Base-by-base conservation (phyloP, 2,329 filamentous ascomycete genomes). In the Curvularia spicifera region DNA sequence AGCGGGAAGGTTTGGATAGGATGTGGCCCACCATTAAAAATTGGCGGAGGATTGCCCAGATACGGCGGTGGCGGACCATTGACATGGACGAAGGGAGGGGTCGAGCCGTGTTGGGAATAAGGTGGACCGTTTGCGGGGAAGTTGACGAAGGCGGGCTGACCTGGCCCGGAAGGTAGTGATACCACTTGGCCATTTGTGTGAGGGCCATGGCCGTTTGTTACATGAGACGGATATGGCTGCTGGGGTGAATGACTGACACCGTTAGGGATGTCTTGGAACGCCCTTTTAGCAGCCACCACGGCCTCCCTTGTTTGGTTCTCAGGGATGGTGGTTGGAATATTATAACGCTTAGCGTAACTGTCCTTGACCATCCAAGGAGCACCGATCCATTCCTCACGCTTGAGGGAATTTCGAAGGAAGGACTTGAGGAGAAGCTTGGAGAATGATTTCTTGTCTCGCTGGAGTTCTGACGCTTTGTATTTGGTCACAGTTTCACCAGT, bases 331-430 rank as follows among this genome's bases (percentile, higher is more conserved):
- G 88, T 94, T n/a, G 88, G 93, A 62, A 99, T 95, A 61, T 91
- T 89, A 76, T 95, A 97, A 62, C 89, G 85, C 45, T 87, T 86
- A 0, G 95, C 95, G 58, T 96, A 88, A 53, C 92, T 88, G 35
- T 90, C 85, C 78, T 96, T 97, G 18, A 98, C 94, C 54, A 96
- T 81, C 95, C 95, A 99, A 0, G 95, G 94, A 0, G 95, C 95
- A n/a, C 94, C 94, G 60, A 88, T 94, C 92, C 93, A 98, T 4
- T 92, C 87, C 71, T 98, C 95, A 60, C 94, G 84, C 1, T 89
- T 90, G n/a, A 97, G 90, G 0, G 93, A 95, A 77, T 96, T 93
- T 75, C 97, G 97, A 64, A 99, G 91, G 66, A 97, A 99, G 5
- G 93, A 92, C 33, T 94, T 88, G 40, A 99, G 82, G 76, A 97